These are phyloP conservation scores for Syzygium grande DNA, from an alignment of 345 rosid species.

Conservation along the genomic window DNA sequence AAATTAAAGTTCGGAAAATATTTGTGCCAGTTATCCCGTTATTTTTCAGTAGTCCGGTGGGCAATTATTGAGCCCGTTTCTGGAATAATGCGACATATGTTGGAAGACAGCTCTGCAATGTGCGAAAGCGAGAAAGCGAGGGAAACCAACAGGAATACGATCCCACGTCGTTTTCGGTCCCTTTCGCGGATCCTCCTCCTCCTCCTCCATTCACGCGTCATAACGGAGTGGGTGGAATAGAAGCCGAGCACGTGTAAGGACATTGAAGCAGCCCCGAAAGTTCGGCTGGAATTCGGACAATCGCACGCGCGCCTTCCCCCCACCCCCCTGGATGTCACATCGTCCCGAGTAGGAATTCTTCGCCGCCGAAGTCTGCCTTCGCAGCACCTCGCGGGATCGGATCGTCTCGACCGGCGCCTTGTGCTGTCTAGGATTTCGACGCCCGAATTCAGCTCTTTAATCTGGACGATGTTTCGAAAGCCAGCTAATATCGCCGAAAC, in stretches of 20 bases:
- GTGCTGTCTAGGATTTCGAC: neutral
- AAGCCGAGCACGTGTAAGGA: neutral
- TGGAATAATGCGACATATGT: neutral
- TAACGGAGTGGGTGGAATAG: neutral
- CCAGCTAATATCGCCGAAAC: neutral
- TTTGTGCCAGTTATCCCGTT: too few relatives aligned
- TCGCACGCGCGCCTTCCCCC: too few relatives aligned
- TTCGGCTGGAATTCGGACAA: neutral
- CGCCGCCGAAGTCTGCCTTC: neutral
- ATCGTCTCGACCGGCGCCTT: neutral
- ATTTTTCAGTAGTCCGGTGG: neutral
- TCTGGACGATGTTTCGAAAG: neutral
- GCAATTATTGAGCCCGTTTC: neutral
- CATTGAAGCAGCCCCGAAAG: neutral
- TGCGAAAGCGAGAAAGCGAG: neutral
- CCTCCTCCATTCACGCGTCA: neutral
- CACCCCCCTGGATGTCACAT: neutral
- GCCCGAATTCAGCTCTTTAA: neutral
- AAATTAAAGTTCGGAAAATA: too few relatives aligned
- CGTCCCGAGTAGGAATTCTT: neutral
- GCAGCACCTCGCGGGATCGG: neutral
- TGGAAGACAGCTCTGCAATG: neutral
- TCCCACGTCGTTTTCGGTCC: neutral
- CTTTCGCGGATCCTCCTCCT: neutral
- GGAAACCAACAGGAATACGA: neutral